Conservation (phyloP, 768 basidiomycete species). For the Suillus plorans region DNA sequence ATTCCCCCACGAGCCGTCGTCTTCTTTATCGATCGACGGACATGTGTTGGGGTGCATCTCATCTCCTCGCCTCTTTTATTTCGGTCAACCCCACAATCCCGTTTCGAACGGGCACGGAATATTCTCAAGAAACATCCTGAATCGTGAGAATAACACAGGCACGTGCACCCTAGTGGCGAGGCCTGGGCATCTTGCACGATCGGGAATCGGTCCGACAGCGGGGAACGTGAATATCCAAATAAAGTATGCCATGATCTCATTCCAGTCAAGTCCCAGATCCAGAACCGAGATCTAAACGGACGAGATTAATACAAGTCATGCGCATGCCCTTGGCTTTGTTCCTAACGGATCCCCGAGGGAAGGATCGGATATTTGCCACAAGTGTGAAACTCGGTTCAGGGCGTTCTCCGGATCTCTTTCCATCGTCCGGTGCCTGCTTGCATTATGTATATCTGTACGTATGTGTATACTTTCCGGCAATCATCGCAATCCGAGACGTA, state of each 20-base stretch:
- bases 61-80: too few relatives aligned
- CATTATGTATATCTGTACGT: conserved; percentile 1
- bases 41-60: background rate
- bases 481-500: background rate
- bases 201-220: background rate
- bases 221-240: background rate
- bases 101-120: conserved; percentile 22
- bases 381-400: background rate
- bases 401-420: conserved; percentile 3
- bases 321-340: conserved; percentile 1
- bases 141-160: conserved; percentile 17
- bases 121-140: conserved; percentile 13
- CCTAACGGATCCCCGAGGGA: conserved; percentile 8
- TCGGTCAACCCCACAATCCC: conserved; percentile 12
- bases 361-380: conserved; percentile 4
- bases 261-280: background rate
- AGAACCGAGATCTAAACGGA: background rate
- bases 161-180: background rate
- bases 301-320: conserved; percentile 3
- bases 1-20: background rate
- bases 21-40: conserved; percentile 1
- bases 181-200: background rate
- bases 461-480: background rate
- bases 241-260: background rate
- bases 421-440: background rate